These are phyloP conservation scores for Aspergillus cavernicola DNA, from an alignment of 495 filamentous ascomycete species.

Conservation along the genomic window DNA sequence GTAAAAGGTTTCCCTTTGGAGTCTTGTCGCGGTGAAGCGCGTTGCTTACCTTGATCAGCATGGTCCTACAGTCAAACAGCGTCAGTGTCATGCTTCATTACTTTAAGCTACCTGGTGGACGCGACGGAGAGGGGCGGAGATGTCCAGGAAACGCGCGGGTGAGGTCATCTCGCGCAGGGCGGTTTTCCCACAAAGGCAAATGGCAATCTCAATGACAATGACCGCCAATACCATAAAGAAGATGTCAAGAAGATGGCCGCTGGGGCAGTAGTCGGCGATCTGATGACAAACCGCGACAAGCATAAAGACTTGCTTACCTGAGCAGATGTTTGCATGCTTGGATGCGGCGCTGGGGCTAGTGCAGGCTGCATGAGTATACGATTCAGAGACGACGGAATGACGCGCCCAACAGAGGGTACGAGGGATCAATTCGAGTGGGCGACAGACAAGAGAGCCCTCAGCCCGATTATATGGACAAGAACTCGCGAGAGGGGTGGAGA, in stretches of 20 bases:
- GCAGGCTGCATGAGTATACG: constrained; percentile 49
- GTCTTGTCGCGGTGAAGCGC: not conserved
- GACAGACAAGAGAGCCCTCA: not conserved
- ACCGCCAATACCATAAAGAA: not conserved
- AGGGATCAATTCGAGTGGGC: constrained; percentile 15
- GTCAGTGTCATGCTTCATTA: constrained; percentile 7
- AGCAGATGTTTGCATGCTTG: constrained; percentile 52
- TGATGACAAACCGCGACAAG: constrained; percentile 44
- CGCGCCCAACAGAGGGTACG: constrained; percentile 16
- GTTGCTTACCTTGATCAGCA: constrained; percentile 50
- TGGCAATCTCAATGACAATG: constrained; percentile 8
- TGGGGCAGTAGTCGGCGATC: constrained; percentile 26
- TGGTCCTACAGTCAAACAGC: constrained; percentile 36
- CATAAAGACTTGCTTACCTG: constrained; percentile 50
- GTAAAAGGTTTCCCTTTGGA: not conserved
- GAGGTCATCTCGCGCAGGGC: constrained; percentile 9
- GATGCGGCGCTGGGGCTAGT: constrained; percentile 56
- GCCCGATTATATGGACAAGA: constrained; percentile 6
- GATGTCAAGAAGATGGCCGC: constrained; percentile 6
- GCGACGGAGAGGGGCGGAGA: constrained; percentile 4
- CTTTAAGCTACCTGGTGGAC: not conserved
- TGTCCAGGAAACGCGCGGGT: not conserved
- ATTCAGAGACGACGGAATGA: constrained; percentile 15
- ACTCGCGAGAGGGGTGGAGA: constrained; percentile 12
- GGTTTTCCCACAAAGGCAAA: not conserved